Evolutionary conservation across 805 yeast species (phyloP).

Genomic region (Lipomyces kockii): DNA sequence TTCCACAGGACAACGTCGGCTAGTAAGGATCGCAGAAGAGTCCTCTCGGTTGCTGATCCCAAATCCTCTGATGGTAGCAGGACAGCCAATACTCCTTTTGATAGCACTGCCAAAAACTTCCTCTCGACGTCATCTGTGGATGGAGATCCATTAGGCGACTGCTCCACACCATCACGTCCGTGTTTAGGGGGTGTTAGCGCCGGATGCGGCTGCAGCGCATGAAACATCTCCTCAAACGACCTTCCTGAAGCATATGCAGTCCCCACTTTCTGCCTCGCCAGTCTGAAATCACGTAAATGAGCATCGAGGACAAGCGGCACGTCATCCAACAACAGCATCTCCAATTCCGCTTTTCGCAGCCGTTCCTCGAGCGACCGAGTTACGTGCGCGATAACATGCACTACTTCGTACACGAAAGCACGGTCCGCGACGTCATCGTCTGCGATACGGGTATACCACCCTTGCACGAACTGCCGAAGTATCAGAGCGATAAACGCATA

Average conservation of each 20-base stretch:
- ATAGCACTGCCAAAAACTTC: conserved; percentile 47
- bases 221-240: conserved; percentile 46
- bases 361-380: conserved; percentile 49
- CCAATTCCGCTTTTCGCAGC: conserved; percentile 44
- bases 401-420: conserved; percentile 51
- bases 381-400: conserved; percentile 49
- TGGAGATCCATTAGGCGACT: neutral
- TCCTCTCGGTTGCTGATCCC: conserved; percentile 49
- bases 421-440: conserved; percentile 45
- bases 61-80: conserved; percentile 51
- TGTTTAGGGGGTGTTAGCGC: conserved; percentile 41
- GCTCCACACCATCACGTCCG: neutral
- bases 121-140: conserved; percentile 37
- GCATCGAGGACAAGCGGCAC: conserved; percentile 50
- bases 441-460: conserved; percentile 53
- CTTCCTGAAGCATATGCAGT: conserved; percentile 45
- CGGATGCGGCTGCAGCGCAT: conserved; percentile 45
- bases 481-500: conserved; percentile 55
- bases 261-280: conserved; percentile 42
- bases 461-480: conserved; percentile 52
- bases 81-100: conserved; percentile 46
- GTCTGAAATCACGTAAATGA: conserved; percentile 46
- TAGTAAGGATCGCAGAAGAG: conserved; percentile 50
- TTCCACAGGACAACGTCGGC: conserved; percentile 52
- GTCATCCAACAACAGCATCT: conserved; percentile 52